These are phyloP conservation scores for Globisporangium yorkense DNA, from an alignment of 352 stramenopile genomes.

Conservation along the genomic window DNA sequence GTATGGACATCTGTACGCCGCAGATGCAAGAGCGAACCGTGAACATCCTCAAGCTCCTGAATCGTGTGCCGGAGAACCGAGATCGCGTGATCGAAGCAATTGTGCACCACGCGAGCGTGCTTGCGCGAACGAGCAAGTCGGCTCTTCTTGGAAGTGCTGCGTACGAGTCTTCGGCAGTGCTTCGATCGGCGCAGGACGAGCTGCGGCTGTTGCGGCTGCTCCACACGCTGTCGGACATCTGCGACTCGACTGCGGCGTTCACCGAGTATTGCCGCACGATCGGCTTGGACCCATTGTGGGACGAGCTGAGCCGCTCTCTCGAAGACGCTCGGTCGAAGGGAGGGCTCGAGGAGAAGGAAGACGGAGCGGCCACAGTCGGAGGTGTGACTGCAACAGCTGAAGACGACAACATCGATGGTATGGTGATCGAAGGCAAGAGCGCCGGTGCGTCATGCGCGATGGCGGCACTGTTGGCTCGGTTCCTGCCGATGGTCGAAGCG, in stretches of 20 bases:
- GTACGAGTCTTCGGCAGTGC: slow-evolving; percentile 75
- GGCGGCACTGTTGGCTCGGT: slow-evolving; percentile 93
- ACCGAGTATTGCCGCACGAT: slow-evolving; percentile 66
- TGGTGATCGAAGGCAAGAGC: slow-evolving; percentile 85
- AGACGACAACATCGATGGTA: slow-evolving; percentile 67
- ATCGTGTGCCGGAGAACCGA: slow-evolving; percentile 55
- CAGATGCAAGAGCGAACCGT: slow-evolving; percentile 83
- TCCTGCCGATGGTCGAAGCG: slow-evolving; percentile 96
- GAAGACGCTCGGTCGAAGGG: slow-evolving; percentile 69
- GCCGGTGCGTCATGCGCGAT: slow-evolving; percentile 85
- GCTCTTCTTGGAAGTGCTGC: not conserved
- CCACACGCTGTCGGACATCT: slow-evolving; percentile 91
- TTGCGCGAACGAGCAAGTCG: slow-evolving; percentile 29
- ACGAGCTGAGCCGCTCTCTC: slow-evolving; percentile 63
- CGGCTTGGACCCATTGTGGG: slow-evolving; percentile 67
- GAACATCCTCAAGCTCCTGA: slow-evolving; percentile 72
- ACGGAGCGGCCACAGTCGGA: not conserved
- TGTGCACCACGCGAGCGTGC: slow-evolving; percentile 44
- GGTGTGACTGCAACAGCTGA: slow-evolving; percentile 31
- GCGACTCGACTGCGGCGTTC: slow-evolving; percentile 62
- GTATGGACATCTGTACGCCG: slow-evolving; percentile 70
- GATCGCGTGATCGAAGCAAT: slow-evolving; percentile 60
- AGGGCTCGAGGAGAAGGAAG: slow-evolving; percentile 66
- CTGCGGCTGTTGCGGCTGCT: slow-evolving; percentile 95
- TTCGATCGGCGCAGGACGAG: slow-evolving; percentile 82